Conservation (phyloP, 108 stramenopile genomes). For the Heterococcus sp. region DNA sequence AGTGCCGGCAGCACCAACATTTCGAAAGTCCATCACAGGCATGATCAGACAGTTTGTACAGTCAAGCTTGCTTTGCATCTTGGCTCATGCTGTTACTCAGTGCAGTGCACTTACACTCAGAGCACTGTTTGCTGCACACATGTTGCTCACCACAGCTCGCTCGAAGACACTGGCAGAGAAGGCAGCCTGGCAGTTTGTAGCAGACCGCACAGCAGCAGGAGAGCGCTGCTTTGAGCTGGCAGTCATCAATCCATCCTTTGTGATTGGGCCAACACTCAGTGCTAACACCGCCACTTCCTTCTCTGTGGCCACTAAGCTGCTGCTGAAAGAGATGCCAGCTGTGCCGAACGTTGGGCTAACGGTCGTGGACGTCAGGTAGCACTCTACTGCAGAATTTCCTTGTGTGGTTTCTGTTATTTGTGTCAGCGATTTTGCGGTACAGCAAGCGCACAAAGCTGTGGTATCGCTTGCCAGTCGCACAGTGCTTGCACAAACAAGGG, state of each 20-base stretch:
- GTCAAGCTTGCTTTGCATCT: too few relatives aligned
- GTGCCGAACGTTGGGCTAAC: constrained; percentile 7
- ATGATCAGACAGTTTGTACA: neutral
- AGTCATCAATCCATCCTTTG: constrained; percentile 22
- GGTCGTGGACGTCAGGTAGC: constrained; percentile 31
- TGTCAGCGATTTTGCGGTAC: neutral
- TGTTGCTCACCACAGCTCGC: neutral
- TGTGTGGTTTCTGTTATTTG: neutral
- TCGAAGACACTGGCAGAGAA: constrained; percentile 42
- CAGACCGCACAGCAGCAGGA: neutral
- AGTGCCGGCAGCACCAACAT: neutral
- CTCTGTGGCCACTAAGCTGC: constrained; percentile 1
- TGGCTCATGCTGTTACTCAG: too few relatives aligned
- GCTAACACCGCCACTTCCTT: constrained; percentile 11
- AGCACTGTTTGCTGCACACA: neutral
- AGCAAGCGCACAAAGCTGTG: neutral
- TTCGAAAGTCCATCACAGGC: neutral
- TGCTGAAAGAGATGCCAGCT: constrained; percentile 8
- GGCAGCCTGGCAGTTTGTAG: constrained; percentile 28
- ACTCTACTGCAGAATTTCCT: neutral
- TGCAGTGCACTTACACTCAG: too few relatives aligned
- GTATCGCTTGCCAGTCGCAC: neutral
- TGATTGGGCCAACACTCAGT: constrained; percentile 21
- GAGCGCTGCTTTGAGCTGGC: constrained; percentile 16
- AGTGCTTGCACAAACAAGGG: too few relatives aligned